phyloP scores from a whole-genome alignment of 805 yeast species.

The Wickerhamomyces hampshirensis region DNA sequence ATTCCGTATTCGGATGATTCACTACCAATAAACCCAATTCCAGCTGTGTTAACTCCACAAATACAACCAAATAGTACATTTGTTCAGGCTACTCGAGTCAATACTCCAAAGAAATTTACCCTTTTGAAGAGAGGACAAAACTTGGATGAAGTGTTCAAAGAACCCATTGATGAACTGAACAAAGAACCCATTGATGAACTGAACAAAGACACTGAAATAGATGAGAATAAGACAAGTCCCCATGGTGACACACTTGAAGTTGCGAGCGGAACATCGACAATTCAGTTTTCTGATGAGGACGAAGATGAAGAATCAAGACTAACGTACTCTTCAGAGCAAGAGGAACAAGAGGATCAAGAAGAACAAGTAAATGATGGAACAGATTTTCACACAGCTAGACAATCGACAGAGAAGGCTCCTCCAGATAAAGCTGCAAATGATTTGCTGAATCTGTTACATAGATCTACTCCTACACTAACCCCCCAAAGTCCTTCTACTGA shows the following conservation, averaged over 20 bases:
- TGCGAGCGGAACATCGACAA: constrained; percentile 15
- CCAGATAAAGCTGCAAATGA: neutral
- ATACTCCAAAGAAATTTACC: constrained; percentile 28
- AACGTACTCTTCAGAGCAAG: constrained; percentile 6
- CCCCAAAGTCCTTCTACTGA: too few relatives aligned
- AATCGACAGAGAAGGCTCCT: neutral
- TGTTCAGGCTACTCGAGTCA: neutral
- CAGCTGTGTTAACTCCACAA: too few relatives aligned
- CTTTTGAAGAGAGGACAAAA: constrained; percentile 34
- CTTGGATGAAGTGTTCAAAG: constrained; percentile 19
- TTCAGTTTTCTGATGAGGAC: constrained; percentile 18
- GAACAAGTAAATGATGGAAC: neutral
- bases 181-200: neutral
- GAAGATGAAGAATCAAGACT: constrained; percentile 8
- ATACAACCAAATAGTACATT: too few relatives aligned
- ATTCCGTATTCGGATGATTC: neutral
- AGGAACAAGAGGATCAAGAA: neutral
- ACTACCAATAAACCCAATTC: too few relatives aligned
- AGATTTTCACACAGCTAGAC: constrained; percentile 2
- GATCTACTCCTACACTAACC: neutral
- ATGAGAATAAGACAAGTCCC: neutral
- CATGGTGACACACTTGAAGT: constrained; percentile 5
- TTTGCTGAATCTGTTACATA: neutral
- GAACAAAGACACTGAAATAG: constrained; percentile 1
- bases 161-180: neutral